Conservation (phyloP, 129 eudicot species). For the Lactuca sativa region DNA sequence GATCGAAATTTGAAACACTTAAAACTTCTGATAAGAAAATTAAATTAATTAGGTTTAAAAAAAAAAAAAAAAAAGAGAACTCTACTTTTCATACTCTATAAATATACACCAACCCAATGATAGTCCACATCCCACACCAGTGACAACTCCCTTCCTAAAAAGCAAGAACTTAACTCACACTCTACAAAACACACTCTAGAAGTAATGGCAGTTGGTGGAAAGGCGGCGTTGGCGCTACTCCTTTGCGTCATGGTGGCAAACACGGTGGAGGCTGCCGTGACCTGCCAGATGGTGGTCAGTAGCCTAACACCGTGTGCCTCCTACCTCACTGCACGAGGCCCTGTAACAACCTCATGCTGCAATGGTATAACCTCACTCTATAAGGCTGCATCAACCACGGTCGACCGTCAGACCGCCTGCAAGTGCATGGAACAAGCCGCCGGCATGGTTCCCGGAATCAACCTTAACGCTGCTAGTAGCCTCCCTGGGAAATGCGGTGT, state of each 20-base stretch:
- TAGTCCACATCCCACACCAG: conserved; percentile 21
- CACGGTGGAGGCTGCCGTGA: conserved; percentile 22
- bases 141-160: not conserved
- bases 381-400: conserved; percentile 41
- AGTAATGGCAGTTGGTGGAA: conserved; percentile 27
- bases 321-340: conserved; percentile 32
- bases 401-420: conserved; percentile 51
- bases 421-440: conserved; percentile 43
- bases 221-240: conserved; percentile 24
- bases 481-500: conserved; percentile 56
- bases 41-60: not conserved
- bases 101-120: not conserved
- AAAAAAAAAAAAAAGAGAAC: no score
- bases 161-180: not conserved
- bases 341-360: conserved; percentile 44
- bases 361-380: conserved; percentile 39
- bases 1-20: not conserved
- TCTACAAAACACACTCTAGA: not conserved
- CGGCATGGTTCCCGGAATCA: conserved; percentile 25
- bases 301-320: conserved; percentile 33
- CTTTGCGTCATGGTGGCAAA: conserved; percentile 27
- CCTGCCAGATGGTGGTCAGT: conserved; percentile 30
- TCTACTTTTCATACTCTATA: not conserved
- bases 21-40: not conserved
- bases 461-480: conserved; percentile 31